A percentile compares a stretch with the other conserved stretches of the same genome.
Evolutionary conservation across 2,329 filamentous ascomycete genomes (phyloP).

Genomic region (Lasiodiplodia hormozganensis): DNA sequence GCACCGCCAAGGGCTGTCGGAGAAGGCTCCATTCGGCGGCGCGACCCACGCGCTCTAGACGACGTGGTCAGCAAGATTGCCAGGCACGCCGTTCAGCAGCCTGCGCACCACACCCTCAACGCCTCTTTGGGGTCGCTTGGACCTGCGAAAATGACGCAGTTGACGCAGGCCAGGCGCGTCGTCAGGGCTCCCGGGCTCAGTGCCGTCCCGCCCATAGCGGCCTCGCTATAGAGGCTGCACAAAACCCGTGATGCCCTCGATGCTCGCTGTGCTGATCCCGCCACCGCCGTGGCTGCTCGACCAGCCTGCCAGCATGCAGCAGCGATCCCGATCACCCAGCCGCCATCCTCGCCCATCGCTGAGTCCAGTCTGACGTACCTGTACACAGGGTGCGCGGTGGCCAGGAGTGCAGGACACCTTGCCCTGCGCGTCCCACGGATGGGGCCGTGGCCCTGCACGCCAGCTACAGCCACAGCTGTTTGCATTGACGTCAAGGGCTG

Average conservation of each 20-base stretch:
- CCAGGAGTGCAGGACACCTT: slow-evolving; percentile 1
- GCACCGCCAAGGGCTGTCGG: slow-evolving; percentile 15
- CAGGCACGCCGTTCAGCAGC: slow-evolving; percentile 24
- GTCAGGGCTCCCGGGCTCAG: slow-evolving; percentile 15
- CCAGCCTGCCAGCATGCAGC: slow-evolving; percentile 11
- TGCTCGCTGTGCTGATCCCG: slow-evolving; percentile 17
- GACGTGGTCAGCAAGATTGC: slow-evolving; percentile 27
- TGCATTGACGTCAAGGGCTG: slow-evolving; percentile 21
- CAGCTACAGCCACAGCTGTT: slow-evolving; percentile 16
- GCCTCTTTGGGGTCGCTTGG: slow-evolving; percentile 15
- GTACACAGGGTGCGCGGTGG: not conserved
- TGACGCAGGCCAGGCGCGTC: slow-evolving; percentile 17
- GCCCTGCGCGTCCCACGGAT: not conserved
- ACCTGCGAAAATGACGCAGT: slow-evolving; percentile 28
- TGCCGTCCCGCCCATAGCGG: slow-evolving; percentile 8
- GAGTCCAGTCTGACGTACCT: slow-evolving; percentile 11
- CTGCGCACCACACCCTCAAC: slow-evolving; percentile 20
- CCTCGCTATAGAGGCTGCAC: slow-evolving; percentile 12
- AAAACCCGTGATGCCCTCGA: slow-evolving; percentile 9
- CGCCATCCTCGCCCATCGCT: not conserved
- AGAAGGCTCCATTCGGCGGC: slow-evolving; percentile 13
- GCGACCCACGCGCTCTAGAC: slow-evolving; percentile 22
- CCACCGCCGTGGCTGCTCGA: not conserved
- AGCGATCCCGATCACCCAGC: slow-evolving; percentile 21
- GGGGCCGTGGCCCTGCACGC: slow-evolving; percentile 19